Conservation (phyloP, 2,329 filamentous ascomycete species). For the Sarocladium brachiariae region DNA sequence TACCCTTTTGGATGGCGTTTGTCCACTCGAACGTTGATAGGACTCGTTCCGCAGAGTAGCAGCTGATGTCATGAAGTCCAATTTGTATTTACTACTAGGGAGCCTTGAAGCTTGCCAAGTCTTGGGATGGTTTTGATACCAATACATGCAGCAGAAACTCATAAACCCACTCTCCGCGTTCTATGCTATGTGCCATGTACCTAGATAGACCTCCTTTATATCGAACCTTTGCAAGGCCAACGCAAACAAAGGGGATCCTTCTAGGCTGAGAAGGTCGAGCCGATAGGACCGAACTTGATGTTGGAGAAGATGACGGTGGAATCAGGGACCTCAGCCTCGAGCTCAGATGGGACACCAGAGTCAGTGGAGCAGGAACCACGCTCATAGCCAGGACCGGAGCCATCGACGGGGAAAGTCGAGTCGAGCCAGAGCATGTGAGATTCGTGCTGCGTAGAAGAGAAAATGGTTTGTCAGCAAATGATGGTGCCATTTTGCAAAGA, state of each 20-base stretch:
- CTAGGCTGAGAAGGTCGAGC: constrained; percentile 37
- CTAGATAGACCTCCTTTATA: no score
- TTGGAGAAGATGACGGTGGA: constrained; percentile 51
- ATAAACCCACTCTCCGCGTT: no score
- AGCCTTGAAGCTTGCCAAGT: background rate
- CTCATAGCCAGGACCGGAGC: constrained; percentile 37
- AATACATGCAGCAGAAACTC: background rate
- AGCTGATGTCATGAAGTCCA: no score
- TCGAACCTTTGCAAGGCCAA: no score
- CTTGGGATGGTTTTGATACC: background rate
- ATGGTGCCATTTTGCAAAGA: no score
- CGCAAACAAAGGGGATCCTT: background rate
- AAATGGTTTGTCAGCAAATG: no score
- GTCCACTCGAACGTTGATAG: no score
- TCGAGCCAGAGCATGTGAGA: constrained; percentile 72
- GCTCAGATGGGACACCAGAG: constrained; percentile 43
- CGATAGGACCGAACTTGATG: constrained; percentile 51
- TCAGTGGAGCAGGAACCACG: constrained; percentile 48
- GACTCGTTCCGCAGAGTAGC: no score
- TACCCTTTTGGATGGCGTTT: background rate
- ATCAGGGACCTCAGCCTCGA: constrained; percentile 39
- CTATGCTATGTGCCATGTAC: no score
- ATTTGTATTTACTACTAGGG: background rate
- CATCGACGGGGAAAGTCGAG: constrained; percentile 50
- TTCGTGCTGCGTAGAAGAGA: constrained; percentile 33